phyloP scores from a whole-genome alignment of 2,329 filamentous ascomycete genomes.

The Alternaria arborescens region DNA sequence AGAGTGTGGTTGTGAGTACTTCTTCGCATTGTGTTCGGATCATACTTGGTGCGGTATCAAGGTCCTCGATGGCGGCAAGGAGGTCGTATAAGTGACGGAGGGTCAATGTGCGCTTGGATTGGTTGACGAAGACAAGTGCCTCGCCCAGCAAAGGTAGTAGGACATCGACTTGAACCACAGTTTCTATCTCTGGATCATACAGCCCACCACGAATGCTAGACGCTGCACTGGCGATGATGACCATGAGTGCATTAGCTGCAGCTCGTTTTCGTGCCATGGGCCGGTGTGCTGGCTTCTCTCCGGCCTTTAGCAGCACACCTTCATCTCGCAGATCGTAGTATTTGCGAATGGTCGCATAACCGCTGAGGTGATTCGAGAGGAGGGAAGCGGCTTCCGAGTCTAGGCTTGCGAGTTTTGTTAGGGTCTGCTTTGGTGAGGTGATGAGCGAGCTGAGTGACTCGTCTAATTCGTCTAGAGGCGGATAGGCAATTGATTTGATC shows the following conservation, averaged over 20 bases:
- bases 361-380: slow-evolving; percentile 84
- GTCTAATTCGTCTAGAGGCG: slow-evolving; percentile 75
- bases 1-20: slow-evolving; percentile 77
- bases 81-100: slow-evolving; percentile 77
- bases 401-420: slow-evolving; percentile 74
- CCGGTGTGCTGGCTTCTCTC: slow-evolving; percentile 54
- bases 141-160: slow-evolving; percentile 85
- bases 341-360: slow-evolving; percentile 87
- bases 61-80: slow-evolving; percentile 80
- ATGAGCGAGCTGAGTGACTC: slow-evolving; percentile 74
- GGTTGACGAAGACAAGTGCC: slow-evolving; percentile 77
- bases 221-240: slow-evolving; percentile 85
- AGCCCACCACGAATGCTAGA: slow-evolving; percentile 92
- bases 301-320: slow-evolving; percentile 53
- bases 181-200: slow-evolving; percentile 80
- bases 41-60: slow-evolving; percentile 76
- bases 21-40: slow-evolving; percentile 79
- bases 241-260: slow-evolving; percentile 76
- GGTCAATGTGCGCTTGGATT: slow-evolving; percentile 68
- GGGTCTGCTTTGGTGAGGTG: slow-evolving; percentile 72
- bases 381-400: slow-evolving; percentile 85
- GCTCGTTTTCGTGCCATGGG: slow-evolving; percentile 71
- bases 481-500: slow-evolving; percentile 83
- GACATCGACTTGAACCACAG: slow-evolving; percentile 88
- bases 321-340: slow-evolving; percentile 91